A percentile compares a stretch with the other conserved stretches of the same genome.
phyloP scores from a whole-genome alignment of 306 rosid species.

The Macrotyloma uniflorum region DNA sequence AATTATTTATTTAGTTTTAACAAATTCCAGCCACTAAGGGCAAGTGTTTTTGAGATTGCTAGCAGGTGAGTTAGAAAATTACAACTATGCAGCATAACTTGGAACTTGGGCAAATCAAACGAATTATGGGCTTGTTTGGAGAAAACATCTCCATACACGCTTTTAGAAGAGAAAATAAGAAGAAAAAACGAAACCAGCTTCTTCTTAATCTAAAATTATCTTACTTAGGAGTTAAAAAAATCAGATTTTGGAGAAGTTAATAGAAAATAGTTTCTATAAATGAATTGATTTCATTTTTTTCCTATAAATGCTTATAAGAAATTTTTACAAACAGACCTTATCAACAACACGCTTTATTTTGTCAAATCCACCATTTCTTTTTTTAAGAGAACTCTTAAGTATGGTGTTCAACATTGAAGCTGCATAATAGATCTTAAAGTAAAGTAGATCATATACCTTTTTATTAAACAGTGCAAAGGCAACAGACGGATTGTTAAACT shows the following conservation, averaged over 20 bases:
- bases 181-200: too few species aligned
- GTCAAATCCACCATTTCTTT: background rate
- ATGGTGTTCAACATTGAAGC: background rate
- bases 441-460: background rate
- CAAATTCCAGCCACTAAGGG: background rate
- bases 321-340: too few species aligned
- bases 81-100: background rate
- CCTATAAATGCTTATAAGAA: too few species aligned
- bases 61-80: background rate
- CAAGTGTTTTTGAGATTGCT: background rate
- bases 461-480: background rate
- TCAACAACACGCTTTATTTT: background rate
- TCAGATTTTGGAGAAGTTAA: too few species aligned
- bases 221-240: too few species aligned
- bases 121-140: background rate
- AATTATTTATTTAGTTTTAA: background rate
- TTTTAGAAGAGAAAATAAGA: too few species aligned
- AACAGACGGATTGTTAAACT: background rate
- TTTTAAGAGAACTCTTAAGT: background rate
- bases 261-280: too few species aligned
- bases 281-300: too few species aligned
- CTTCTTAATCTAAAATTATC: too few species aligned
- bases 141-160: too few species aligned
- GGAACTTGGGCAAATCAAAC: background rate
- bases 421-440: background rate